phyloP scores from a whole-genome alignment of 306 rosid species.

The Abrus precatorius region DNA sequence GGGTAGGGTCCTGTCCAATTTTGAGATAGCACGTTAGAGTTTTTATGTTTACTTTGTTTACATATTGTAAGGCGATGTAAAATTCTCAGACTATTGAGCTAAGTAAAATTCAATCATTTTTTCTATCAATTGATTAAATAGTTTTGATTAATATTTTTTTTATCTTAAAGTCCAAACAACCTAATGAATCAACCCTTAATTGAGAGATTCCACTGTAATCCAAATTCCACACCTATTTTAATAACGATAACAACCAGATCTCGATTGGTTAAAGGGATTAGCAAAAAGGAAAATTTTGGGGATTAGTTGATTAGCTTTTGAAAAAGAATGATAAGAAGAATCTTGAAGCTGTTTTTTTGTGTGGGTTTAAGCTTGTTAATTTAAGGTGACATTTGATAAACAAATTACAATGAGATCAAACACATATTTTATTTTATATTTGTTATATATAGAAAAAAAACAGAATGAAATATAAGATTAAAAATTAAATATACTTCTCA shows the following conservation, averaged over 20 bases:
- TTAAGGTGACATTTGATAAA: background rate
- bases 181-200: background rate
- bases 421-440: background rate
- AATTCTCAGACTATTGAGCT: background rate
- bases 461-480: background rate
- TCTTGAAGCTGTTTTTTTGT: background rate
- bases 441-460: background rate
- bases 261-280: background rate
- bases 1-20: background rate
- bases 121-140: background rate
- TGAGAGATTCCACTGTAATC: background rate
- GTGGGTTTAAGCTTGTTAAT: background rate
- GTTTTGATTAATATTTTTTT: background rate
- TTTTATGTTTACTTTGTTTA: background rate
- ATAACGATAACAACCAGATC: constrained; percentile 7
- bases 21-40: background rate
- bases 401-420: background rate
- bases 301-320: background rate
- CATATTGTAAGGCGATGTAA: background rate
- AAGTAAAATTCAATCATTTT: background rate
- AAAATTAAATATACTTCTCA: background rate
- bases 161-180: background rate
- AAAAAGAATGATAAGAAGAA: no score
- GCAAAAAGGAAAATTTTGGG: background rate
- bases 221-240: background rate